Base-by-base conservation (phyloP, 1,284 basidiomycete genomes). In the Heterobasidion occidentale region DNA sequence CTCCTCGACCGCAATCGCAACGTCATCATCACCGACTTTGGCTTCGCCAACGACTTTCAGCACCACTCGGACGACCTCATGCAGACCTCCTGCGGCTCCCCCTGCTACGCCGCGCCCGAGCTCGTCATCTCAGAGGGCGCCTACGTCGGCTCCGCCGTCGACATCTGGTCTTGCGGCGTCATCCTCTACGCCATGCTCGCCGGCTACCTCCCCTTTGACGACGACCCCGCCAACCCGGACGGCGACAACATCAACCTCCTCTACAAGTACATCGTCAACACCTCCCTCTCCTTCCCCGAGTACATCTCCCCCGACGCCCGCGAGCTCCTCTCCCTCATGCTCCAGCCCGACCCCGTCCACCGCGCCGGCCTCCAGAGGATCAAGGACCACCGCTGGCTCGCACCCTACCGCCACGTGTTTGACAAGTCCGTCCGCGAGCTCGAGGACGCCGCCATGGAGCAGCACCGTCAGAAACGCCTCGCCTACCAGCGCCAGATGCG, bases 161-260 rank as follows among this genome's bases (percentile, higher is more conserved):
- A 99, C 66, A 96, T 99, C 64, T 99, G 97, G 97, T 94, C 90
- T 12, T 99, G 97, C 65, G 97, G 97, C 60, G 97, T 99, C 62
- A 99, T 99, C 64, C 81, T 99, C 7, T 99, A 98, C 70, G 97
- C 97, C 56, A 99, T 99, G 96, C 84, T 99, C 11, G 94, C 96
- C 1, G 97, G 97, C 8, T 99, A 99, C 69, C 86, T 99, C 36
- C 97, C 97, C n/a, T 99, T 98, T 71, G 97, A 99, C 72, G 97
- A 99, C 70, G 97, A 99, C 72, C 97, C 97, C 1, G 89, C 88
- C 36, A 99, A 99, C 71, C 97, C 97, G 3, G 97, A 99, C 61
- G 97, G 97, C 57, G 95, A 99, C 76, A 99, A 99, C 74, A 99
- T 99, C 79, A 99, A 98, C 69, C 79, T 98, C n/a, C 78, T 99